Evolutionary conservation across 129 eudicot species (phyloP).

Genomic region (Oenanthe sinensis): DNA sequence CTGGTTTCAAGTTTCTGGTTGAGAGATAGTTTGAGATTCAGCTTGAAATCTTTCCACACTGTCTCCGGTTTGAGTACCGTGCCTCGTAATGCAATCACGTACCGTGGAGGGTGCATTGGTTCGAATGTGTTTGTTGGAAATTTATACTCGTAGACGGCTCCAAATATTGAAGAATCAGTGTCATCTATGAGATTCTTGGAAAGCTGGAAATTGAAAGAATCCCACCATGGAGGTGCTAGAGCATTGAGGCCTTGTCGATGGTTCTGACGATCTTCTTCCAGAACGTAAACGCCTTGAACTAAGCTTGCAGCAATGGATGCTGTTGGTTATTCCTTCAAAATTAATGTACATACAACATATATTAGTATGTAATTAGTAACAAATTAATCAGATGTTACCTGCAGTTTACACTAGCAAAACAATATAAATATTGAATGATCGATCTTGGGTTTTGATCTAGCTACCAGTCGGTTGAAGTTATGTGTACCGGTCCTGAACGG

Average conservation of each 20-base stretch:
- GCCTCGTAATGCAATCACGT: constrained; percentile 61
- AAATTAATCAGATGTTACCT: not conserved
- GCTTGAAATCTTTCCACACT: constrained; percentile 7
- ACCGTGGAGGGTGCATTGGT: constrained; percentile 31
- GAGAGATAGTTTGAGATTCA: constrained; percentile 24
- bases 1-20: constrained; percentile 26
- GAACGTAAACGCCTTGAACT: constrained; percentile 50
- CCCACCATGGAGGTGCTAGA: constrained; percentile 74
- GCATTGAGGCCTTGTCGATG: constrained; percentile 34
- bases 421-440: not conserved
- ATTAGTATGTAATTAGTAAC: not conserved
- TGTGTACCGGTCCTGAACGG: not conserved
- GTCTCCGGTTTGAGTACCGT: constrained; percentile 21
- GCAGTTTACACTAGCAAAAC: not conserved
- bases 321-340: constrained; percentile 40
- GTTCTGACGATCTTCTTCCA: constrained; percentile 52
- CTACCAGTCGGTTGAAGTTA: constrained; percentile 3
- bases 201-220: constrained; percentile 45
- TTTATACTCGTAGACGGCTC: constrained; percentile 52
- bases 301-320: constrained; percentile 59
- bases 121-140: not conserved
- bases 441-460: not conserved
- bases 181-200: constrained; percentile 30
- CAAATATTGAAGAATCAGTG: constrained; percentile 42
- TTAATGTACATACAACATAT: not conserved